Base-by-base conservation (phyloP, 306 rosid genomes). In the Ziziphus jujuba region DNA sequence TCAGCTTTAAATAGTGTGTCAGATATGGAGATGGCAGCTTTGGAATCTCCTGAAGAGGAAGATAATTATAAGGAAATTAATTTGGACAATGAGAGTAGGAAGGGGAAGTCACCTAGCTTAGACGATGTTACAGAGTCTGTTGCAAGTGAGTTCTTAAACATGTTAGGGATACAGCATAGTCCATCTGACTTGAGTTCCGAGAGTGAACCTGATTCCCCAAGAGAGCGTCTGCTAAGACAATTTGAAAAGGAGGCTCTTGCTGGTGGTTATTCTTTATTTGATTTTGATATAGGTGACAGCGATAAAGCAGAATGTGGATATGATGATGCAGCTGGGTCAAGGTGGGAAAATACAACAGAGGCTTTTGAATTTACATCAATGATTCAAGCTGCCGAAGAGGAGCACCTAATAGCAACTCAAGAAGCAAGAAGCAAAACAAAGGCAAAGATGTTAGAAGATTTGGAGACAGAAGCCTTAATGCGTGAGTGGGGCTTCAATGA, bases 401-500 rank as follows among this genome's bases (percentile, higher is more conserved):
- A 33, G 76, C 76, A 77, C 69, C 72, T 57, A 55, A 69, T 73
- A 57, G 84, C 77, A 77, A 75, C 76, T 69, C 74, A 74, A 63
- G 67, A 72, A 48, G 75, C 25, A 76, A 76, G 63, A 72, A 80
- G 80, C 73, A 84, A 88, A 74, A 72, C 48, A 16, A 93, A 72
- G 72, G 96, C 89, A 9, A 87, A 80, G 40, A 71, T 78, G 72
- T 66, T 93, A 77, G 98, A 88, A 76, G 86, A 93, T 76, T 56
- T 86, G 86, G 97, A 93, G 80, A 83, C 90, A 5, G 89, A 90
- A 85, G 87, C 87, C 65, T 84, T 93, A 80, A 90, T 88, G 96
- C 86, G 74, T 23, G 83, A 88, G 75, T 88, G 96, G 97, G 91
- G 95, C 70, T 75, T 88, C 81, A 83, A 84, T 70, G 98, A 93